Base-by-base conservation (phyloP, 176 grass and related monocot genomes). In the Oryza rufipogon region DNA sequence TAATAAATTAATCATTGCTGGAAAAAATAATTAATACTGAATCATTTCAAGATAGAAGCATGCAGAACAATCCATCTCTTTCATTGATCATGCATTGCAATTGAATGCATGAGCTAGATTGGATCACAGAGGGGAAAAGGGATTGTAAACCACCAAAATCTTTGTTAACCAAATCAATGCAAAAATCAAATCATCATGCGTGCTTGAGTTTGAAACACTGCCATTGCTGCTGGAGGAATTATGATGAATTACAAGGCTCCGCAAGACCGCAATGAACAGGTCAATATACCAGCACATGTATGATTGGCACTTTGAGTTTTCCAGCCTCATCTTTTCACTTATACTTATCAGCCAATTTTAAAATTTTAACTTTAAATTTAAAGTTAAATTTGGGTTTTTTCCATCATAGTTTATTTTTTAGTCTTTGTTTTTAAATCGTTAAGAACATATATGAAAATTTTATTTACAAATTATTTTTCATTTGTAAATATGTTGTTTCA, bases 1-100 rank as follows among this genome's bases (percentile, higher is more conserved):
- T 20, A 32, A 58, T 23, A 23, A 23, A 23, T 58, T 58, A 47
- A 86, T 82, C 78, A 90, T 78, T 78, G 67, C 68, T 86, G 83
- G 88, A 86, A 86, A 86, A 86, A 78, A 70, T 77, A 82, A 73
- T 26, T 26, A 11, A 58, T 58, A 58, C 54, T 5, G 75, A 86
- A 85, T 85, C 65, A 81, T 86, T 81, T 16, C 12, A 2, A 73
- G 10, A 28, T 52, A 42, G 71, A 32, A 65, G n/a, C 41, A 38
- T 2, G 6, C 51, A 54, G 13, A n/a, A 28, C 10, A 20, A 11
- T 61, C 4, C 0, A 36, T 16, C 13, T 67, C 5, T 63, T 23
- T 20, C 30, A 47, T 73, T 10, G 5, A 46, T 80, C 78, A 78
- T 34, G 67, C 73, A 1, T 34, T 64, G 36, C 4, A 47, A 79